Percentiles rank a stretch among this genome's conserved stretches.
These are phyloP conservation scores for Pinus albicaulis DNA, from an alignment of 75 land plant species.

Conservation along the genomic window DNA sequence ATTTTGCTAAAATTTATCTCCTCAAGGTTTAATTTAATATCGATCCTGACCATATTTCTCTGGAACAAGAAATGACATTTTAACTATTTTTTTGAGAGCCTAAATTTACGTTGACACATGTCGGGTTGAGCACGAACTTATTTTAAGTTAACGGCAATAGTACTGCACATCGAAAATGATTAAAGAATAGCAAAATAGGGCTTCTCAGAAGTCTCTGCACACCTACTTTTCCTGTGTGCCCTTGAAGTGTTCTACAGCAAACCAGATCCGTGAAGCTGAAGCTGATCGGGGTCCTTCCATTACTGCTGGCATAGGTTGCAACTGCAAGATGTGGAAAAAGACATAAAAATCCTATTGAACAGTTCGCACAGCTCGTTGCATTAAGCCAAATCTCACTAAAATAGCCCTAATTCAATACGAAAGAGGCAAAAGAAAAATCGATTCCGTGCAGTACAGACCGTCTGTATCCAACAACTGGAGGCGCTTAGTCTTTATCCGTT, in stretches of 20 bases:
- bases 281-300: constrained; percentile 38
- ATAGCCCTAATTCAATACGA: constrained; percentile 5
- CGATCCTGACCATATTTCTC: no score
- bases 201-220: neutral
- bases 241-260: constrained; percentile 77
- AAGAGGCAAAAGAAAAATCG: constrained; percentile 1
- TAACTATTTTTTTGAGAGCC: no score
- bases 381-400: neutral
- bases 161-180: no score
- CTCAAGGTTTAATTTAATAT: no score
- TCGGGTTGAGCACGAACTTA: no score
- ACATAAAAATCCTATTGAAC: neutral
- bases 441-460: constrained; percentile 19
- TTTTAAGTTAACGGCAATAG: no score
- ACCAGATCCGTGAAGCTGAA: constrained; percentile 72
- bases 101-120: no score
- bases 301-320: constrained; percentile 46
- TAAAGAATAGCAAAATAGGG: no score
- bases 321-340: constrained; percentile 22
- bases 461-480: constrained; percentile 61
- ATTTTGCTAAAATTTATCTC: no score
- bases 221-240: constrained; percentile 76
- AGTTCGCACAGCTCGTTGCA: neutral
- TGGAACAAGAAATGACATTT: no score
- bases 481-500: constrained; percentile 51